phyloP scores from a whole-genome alignment of 106 monocot species.

The Phalaenopsis equestris region DNA sequence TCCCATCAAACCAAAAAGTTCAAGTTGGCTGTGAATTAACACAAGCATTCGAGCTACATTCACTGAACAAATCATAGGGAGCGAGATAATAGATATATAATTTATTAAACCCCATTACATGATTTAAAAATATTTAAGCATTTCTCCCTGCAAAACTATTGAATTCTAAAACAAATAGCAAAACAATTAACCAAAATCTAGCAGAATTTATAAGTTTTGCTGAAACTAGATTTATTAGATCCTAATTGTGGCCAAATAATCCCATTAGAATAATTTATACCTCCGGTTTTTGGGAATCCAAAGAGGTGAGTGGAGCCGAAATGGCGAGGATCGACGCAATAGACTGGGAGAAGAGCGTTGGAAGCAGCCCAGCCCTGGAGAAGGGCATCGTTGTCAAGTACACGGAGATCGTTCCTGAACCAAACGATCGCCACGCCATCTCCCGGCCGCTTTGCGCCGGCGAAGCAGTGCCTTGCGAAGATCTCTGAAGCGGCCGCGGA shows the following conservation, averaged over 20 bases:
- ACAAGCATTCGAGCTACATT: no score
- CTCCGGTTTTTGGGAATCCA: constrained; percentile 87
- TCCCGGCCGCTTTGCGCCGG: constrained; percentile 37
- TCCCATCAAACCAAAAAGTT: no score
- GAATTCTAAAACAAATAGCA: no score
- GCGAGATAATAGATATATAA: no score
- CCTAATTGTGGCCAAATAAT: not conserved
- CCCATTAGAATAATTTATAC: constrained; percentile 7
- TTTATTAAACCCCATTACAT: no score
- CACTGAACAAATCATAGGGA: no score
- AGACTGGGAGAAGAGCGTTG: constrained; percentile 60
- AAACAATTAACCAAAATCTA: no score
- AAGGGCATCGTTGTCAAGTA: constrained; percentile 79
- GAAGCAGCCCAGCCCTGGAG: constrained; percentile 51
- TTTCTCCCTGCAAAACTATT: no score
- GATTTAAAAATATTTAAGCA: no score
- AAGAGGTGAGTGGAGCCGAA: constrained; percentile 65
- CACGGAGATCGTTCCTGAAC: constrained; percentile 87
- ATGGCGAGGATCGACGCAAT: constrained; percentile 72
- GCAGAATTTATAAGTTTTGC: no score
- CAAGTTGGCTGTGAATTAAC: no score
- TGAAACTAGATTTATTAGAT: no score
- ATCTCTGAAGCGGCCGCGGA: constrained; percentile 28
- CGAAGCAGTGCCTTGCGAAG: constrained; percentile 25
- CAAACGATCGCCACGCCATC: constrained; percentile 70